Conservation (phyloP, 768 basidiomycete genomes). For the Terana coerulea region DNA sequence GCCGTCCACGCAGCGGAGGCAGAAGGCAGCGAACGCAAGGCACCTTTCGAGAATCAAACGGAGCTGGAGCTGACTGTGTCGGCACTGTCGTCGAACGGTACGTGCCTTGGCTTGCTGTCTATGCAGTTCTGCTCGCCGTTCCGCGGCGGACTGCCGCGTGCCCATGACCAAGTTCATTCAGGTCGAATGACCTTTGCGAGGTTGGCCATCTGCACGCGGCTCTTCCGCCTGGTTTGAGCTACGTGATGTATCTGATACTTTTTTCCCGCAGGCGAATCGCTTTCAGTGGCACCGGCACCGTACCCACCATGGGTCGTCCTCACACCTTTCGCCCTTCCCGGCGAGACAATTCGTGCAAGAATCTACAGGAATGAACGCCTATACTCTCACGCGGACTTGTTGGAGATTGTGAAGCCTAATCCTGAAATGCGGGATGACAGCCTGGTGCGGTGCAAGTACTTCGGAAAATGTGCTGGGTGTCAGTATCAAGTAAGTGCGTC, state of each 20-base stretch:
- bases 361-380: slow-evolving; percentile 69
- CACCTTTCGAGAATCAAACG: slow-evolving; percentile 56
- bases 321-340: slow-evolving; percentile 81
- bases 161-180: not conserved
- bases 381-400: slow-evolving; percentile 72
- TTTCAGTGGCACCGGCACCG: slow-evolving; percentile 48
- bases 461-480: slow-evolving; percentile 87
- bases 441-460: slow-evolving; percentile 78
- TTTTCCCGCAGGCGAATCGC: slow-evolving; percentile 58
- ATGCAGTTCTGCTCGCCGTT: not conserved
- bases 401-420: slow-evolving; percentile 65
- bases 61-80: slow-evolving; percentile 64
- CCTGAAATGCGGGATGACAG: slow-evolving; percentile 58
- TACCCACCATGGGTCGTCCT: slow-evolving; percentile 74
- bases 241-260: not conserved
- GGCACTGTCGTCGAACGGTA: slow-evolving; percentile 61
- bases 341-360: slow-evolving; percentile 70
- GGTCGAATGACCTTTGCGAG: not conserved
- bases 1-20: slow-evolving; percentile 46
- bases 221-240: too few relatives aligned
- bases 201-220: not conserved
- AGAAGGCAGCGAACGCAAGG: slow-evolving; percentile 48
- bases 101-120: slow-evolving; percentile 14
- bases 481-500: slow-evolving; percentile 73
- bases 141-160: not conserved